Evolutionary conservation across 169 alveolate genomes (phyloP).

Genomic region (Amoebophrya sp.): DNA sequence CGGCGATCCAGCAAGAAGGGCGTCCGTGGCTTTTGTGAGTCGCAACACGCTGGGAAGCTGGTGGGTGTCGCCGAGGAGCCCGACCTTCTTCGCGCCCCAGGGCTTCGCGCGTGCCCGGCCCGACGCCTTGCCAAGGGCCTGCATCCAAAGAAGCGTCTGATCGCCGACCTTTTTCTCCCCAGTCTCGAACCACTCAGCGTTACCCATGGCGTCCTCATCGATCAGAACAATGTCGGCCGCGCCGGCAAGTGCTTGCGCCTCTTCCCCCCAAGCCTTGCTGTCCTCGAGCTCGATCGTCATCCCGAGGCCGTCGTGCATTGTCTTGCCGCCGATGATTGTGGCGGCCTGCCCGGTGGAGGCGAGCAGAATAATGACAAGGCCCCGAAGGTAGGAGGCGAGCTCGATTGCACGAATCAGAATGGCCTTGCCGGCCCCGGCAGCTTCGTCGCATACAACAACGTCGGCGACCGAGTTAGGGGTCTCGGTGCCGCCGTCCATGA

Average conservation of each 20-base stretch:
- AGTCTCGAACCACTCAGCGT: not conserved
- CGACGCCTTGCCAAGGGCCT: not conserved
- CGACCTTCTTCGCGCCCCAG: not conserved
- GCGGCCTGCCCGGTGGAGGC: not conserved
- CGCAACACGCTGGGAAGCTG: not conserved
- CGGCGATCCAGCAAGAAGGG: not conserved
- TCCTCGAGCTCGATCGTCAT: not conserved
- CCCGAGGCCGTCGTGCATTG: not conserved
- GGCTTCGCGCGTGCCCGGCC: not conserved
- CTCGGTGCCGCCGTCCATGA: no score
- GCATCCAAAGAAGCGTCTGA: not conserved
- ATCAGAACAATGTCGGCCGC: not conserved
- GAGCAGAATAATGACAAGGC: not conserved
- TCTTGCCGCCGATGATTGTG: not conserved
- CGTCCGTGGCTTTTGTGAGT: not conserved
- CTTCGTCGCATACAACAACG: not conserved
- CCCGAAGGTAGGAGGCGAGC: not conserved
- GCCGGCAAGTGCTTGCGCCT: not conserved
- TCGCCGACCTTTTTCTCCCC: not conserved
- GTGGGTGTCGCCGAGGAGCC: not conserved
- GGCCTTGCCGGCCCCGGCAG: not conserved
- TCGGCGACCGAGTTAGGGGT: no score
- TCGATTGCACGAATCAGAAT: not conserved
- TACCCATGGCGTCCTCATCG: not conserved
- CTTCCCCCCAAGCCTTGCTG: not conserved